Percentiles rank a stretch among this genome's conserved stretches.
These are phyloP conservation scores for sorghum (Sorghum bicolor) DNA, from an alignment of 176 grass and related monocot genomes.

Conservation along the genomic window DNA sequence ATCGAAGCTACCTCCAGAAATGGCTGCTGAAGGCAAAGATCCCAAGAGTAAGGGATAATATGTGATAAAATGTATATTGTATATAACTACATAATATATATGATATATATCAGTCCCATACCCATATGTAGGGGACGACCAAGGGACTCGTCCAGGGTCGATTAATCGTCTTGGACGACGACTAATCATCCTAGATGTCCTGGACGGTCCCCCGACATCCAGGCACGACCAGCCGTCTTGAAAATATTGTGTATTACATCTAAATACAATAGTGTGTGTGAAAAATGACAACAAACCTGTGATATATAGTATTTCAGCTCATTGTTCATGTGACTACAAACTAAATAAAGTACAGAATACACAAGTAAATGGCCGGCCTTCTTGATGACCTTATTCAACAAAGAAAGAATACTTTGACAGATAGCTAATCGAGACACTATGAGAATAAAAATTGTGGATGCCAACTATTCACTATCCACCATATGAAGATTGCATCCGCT, in stretches of 20 bases:
- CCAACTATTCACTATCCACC: conserved; percentile 27
- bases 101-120: no score
- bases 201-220: no score
- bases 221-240: no score
- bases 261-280: not conserved
- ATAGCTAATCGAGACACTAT: conserved; percentile 25
- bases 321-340: conserved; percentile 35
- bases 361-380: conserved; percentile 16
- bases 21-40: no score
- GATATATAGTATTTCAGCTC: conserved; percentile 18
- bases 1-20: no score
- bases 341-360: conserved; percentile 45
- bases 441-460: conserved; percentile 12
- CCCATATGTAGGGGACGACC: no score
- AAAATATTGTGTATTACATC: conserved; percentile 8
- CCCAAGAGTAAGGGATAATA: no score
- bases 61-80: no score
- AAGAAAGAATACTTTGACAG: conserved; percentile 21
- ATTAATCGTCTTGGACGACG: no score
- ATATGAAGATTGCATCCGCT: conserved; percentile 10
- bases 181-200: no score
- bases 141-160: no score
- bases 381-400: conserved; percentile 37
- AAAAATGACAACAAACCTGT: conserved; percentile 22
- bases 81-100: no score